phyloP scores from a whole-genome alignment of 1,284 basidiomycete genomes.

The Schizopora paradoxa region DNA sequence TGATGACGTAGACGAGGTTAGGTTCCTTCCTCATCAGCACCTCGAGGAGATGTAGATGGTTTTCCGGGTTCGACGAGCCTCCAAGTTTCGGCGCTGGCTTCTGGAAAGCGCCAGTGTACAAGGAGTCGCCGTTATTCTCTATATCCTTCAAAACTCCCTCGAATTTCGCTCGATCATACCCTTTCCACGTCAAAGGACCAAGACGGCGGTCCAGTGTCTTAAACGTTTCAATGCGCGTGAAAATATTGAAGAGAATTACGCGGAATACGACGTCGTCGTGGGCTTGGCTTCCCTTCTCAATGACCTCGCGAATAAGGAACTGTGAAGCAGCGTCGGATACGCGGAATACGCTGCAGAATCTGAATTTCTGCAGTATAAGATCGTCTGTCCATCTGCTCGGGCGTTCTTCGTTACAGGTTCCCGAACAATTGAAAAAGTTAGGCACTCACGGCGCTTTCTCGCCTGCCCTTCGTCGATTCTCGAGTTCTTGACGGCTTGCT shows the following conservation, averaged over 20 bases:
- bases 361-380: constrained; percentile 39
- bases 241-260: constrained; percentile 54
- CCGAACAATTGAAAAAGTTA: constrained; percentile 6
- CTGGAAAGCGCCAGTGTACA: constrained; percentile 63
- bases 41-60: constrained; percentile 53
- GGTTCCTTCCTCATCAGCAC: constrained; percentile 45
- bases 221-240: constrained; percentile 58
- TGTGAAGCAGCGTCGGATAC: constrained; percentile 56
- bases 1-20: constrained; percentile 38
- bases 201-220: constrained; percentile 43
- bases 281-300: constrained; percentile 54
- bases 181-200: constrained; percentile 47
- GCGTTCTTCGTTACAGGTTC: neutral
- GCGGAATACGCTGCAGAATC: constrained; percentile 60
- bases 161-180: constrained; percentile 44
- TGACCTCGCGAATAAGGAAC: constrained; percentile 52
- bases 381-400: constrained; percentile 51
- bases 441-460: constrained; percentile 43
- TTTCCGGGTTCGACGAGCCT: constrained; percentile 38
- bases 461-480: constrained; percentile 46
- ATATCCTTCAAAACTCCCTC: constrained; percentile 39
- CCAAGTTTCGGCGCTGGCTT: constrained; percentile 52
- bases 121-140: constrained; percentile 30
- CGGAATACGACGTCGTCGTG: constrained; percentile 54
- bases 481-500: constrained; percentile 50